Evolutionary conservation across 2,329 filamentous ascomycete genomes (phyloP), one percentile per base, ranked within the genome.

Genomic region (Ophiostoma montium): DNA sequence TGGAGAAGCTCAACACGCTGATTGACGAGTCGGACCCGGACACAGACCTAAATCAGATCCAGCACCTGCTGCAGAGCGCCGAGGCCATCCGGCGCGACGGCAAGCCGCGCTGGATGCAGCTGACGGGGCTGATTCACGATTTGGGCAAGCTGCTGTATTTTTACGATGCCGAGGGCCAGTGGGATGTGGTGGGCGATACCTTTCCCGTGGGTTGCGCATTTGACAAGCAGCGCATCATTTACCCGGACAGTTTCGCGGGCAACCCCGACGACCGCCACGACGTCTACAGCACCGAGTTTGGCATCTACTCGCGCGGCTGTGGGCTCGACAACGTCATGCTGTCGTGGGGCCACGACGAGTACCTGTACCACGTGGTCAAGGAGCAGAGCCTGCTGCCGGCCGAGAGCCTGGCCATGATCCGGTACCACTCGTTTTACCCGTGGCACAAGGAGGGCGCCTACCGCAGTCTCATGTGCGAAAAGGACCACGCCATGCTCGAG

Each of bases 1-100:
- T 94, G 68, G 86, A 94, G 75, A 89, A 87, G 67, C 81, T 94
- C 60, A 86, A 94, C 74, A 87, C 84, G 0, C 75, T 94, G 47
- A 84, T 94, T 63, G 88, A 95, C 67, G 85, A 94, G 66, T 88
- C 82, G 18, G 88, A 95, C 68, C 88, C 88, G 1, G 87, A 95
- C 68, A 94, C 88, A 42, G 79, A 77, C 44, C 80, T 95, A 54
- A 83, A 80, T 27, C 88, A 94, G 69, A 94, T 94, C 62, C 84
- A 94, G 67, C 88, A 94, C 65, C 74, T 94, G 30, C 76, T 94
- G 15, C 88, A 95, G 64, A 82, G 84, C 16, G 88, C 88, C 48
- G 88, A 95, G 67, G 88, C 87, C 13, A 92, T 94, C 62, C 83
- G 87, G 30, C 79, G 84, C 45, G 88, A 94, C 62, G 82, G 83